These are phyloP conservation scores for Bathelium albidoporum DNA, from an alignment of 495 filamentous ascomycete genomes.

Conservation along the genomic window DNA sequence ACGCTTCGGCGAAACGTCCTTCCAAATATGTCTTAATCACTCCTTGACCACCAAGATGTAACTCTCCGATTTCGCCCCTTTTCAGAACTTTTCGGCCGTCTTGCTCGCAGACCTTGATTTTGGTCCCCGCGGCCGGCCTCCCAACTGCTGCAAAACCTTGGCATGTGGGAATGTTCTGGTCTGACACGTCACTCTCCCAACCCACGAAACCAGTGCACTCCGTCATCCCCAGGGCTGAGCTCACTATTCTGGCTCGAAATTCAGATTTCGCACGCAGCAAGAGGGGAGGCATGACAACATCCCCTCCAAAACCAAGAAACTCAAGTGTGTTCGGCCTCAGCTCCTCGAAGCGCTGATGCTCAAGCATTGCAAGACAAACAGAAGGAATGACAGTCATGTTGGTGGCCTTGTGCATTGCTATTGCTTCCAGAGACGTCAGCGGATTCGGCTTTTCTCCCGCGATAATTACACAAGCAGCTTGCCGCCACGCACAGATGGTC, in stretches of 20 bases:
- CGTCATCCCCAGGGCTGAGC: not conserved
- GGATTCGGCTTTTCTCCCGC: not conserved
- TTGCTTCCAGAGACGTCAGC: not conserved
- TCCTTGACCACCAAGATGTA: not conserved
- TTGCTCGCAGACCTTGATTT: slow-evolving; percentile 1
- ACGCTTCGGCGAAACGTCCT: not conserved
- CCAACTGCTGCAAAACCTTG: not conserved
- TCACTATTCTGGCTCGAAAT: not conserved
- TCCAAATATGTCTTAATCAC: slow-evolving; percentile 4
- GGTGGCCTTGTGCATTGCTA: not conserved
- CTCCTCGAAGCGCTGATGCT: not conserved
- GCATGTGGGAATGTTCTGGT: not conserved
- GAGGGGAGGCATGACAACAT: not conserved
- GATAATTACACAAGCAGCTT: not conserved
- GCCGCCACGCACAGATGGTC: not conserved
- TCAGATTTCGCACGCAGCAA: not conserved
- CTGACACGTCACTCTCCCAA: not conserved
- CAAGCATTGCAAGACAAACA: not conserved
- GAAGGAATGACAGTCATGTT: not conserved
- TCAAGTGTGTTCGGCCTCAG: not conserved
- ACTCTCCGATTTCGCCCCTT: slow-evolving; percentile 7
- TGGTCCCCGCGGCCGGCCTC: not conserved
- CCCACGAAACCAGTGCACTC: not conserved
- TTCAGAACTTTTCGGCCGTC: not conserved
- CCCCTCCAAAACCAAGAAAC: not conserved